Evolutionary conservation across 345 rosid genomes (phyloP), one percentile per base, ranked within the genome.

Genomic region (Erodium maritimum): DNA sequence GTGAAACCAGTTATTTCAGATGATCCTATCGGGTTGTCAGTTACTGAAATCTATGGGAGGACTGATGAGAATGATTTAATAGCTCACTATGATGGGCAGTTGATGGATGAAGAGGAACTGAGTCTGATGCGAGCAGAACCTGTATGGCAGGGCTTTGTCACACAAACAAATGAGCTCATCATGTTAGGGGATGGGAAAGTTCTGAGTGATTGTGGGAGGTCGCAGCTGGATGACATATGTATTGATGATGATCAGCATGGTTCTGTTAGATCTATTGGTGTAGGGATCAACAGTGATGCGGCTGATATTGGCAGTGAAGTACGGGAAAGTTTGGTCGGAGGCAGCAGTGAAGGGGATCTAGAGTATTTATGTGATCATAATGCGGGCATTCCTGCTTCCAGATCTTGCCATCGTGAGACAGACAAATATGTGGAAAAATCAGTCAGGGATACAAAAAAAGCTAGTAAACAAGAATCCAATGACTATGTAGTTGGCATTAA

Each of bases 181-280:
- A 69, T 80, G 79, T 65, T 84, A 61, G 85, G 72, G 46, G 84
- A 86, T 65, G 82, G 77, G 25, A 85, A 75, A 62, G 71, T 65
- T 56, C 58, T 71, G 60, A 69, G 70, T 57, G 94, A 82, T 37
- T n/a, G 51, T 64, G 76, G 85, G 19, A 79, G 73, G 64, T 68
- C 76, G 50, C 76, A 37, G 16, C 57, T 80, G 22, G 89, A 84
- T 61, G 90, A 84, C 70, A 75, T 81, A 58, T 74, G 85, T 55
- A 52, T 78, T 23, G 88, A 86, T 70, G 93, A 90, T 58, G 91
- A 87, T 76, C 99, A 85, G 63, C 97, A 79, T 50, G 93, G 88
- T 61, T 83, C 96, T 51, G 97, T 94, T 71, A 78, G 97, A 79
- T 94, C 97, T 1, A 94, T 94, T 64, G 97, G 99, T 67, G 99